phyloP scores from a whole-genome alignment of 2,329 filamentous ascomycete genomes.

The Botryotinia globosa region DNA sequence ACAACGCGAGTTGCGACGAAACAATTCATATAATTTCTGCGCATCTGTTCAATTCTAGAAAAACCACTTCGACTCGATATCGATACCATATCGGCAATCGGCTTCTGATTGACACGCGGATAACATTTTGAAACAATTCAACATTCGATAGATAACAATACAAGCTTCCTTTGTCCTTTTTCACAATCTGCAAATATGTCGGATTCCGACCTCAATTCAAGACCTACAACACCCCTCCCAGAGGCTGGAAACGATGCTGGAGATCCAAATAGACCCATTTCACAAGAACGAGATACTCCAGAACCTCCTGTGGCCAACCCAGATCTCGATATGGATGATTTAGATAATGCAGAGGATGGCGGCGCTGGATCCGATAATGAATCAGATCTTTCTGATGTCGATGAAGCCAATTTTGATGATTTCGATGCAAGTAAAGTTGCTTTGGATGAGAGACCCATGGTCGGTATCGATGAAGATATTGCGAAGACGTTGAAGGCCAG shows the following conservation, averaged over 20 bases:
- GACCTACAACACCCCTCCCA: slow-evolving; percentile 29
- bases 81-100: background rate
- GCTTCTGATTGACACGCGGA: background rate
- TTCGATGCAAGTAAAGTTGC: slow-evolving; percentile 64
- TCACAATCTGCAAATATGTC: slow-evolving; percentile 30
- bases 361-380: slow-evolving; percentile 41
- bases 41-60: slow-evolving; percentile 8
- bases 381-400: slow-evolving; percentile 62
- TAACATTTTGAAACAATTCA: background rate
- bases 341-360: slow-evolving; percentile 26
- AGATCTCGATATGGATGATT: slow-evolving; percentile 36
- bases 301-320: slow-evolving; percentile 29
- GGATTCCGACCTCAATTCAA: slow-evolving; percentile 30
- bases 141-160: background rate
- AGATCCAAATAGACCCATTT: slow-evolving; percentile 26
- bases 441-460: slow-evolving; percentile 56
- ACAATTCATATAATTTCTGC: slow-evolving; percentile 8
- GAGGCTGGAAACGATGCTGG: slow-evolving; percentile 27
- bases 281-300: slow-evolving; percentile 31
- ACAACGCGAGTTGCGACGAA: slow-evolving; percentile 6
- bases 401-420: slow-evolving; percentile 67
- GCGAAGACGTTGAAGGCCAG: slow-evolving; percentile 61
- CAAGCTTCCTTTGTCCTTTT: slow-evolving; percentile 7
- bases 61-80: background rate
- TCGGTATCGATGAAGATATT: slow-evolving; percentile 66